Evolutionary conservation across 345 rosid genomes (phyloP), one percentile per base, ranked within the genome.

Genomic region (thale cress (Arabidopsis thaliana)): DNA sequence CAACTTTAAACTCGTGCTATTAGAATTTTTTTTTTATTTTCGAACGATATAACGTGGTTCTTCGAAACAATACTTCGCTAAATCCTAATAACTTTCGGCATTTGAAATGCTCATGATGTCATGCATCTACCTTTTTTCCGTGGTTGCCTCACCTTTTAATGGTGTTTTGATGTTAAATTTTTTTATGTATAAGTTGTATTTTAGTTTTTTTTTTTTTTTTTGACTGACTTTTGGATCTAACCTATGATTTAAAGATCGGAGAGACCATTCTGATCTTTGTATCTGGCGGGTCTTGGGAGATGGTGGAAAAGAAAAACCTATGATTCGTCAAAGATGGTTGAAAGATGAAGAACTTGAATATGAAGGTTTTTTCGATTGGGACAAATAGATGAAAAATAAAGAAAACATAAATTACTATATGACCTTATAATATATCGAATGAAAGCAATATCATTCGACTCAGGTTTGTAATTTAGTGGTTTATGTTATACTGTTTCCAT

Each of bases 291-390:
- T 45, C 3, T 4, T 13, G 1, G 49, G 49, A 45, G 16, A 45
- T 45, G 49, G 49, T 45, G 16, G 7, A 45, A 45, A 1, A 3
- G 37, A 44, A 25, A 62, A 42, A 62, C 44, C 57, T 33, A 20
- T 65, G 20, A 12, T n/a, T 7, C 69, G 28, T 45, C 5, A 0
- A 5, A 45, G 40, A 14, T 9, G 2, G 22, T 30, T 40, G 68
- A 30, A 64, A 9, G 16, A 8, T 42, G 5, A 42, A 28, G 30
- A 42, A 28, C 30, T 28, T 28, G 30, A 28, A 28, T 28, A 28
- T 28, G 30, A 28, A 28, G 46, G n/a, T 2, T 4, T 10, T 42
- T 41, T 12, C 37, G 67, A 62, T 25, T 62, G 67, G 67, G 67
- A 62, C 11, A 25, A 25, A 62, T 61, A 24, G 30, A 28, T 28